Percentiles rank a stretch among this genome's conserved stretches.
These are phyloP conservation scores for Xylaria sp. DNA, from an alignment of 2,329 filamentous ascomycete species.

Conservation along the genomic window DNA sequence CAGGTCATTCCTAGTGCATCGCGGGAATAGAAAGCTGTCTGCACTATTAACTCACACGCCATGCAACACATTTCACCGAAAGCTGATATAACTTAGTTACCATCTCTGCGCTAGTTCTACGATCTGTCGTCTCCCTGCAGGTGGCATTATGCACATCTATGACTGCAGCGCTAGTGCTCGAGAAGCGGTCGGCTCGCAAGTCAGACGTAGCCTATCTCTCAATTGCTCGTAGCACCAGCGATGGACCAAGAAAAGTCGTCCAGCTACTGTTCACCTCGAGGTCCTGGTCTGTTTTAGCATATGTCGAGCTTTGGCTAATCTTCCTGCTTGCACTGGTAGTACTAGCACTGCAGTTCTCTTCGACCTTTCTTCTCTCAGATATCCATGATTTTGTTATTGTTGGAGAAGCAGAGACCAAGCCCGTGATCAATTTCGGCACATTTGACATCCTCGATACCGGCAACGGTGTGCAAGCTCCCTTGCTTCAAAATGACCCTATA, in stretches of 20 bases:
- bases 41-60: too few relatives aligned
- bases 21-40: background rate
- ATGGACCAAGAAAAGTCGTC: conserved; percentile 19
- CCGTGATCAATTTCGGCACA: background rate
- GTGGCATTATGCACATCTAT: conserved; percentile 20
- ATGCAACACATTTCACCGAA: too few relatives aligned
- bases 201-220: conserved; percentile 23
- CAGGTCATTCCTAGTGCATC: background rate
- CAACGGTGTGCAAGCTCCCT: background rate
- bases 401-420: background rate
- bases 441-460: background rate
- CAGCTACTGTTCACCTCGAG: conserved; percentile 9
- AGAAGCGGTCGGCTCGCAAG: conserved; percentile 16
- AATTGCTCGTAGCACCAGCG: conserved; percentile 20
- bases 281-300: conserved; percentile 1
- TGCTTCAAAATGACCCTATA: background rate
- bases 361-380: conserved; percentile 22
- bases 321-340: conserved; percentile 2
- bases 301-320: conserved; percentile 18
- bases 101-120: conserved; percentile 2
- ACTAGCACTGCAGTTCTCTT: conserved; percentile 20
- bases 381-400: conserved; percentile 15
- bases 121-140: conserved; percentile 11
- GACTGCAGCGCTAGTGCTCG: conserved; percentile 22
- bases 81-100: conserved; percentile 7